A percentile compares a stretch with the other conserved stretches of the same genome.
phyloP scores from a whole-genome alignment of 352 stramenopile species.

The Globisporangium nodosum region DNA sequence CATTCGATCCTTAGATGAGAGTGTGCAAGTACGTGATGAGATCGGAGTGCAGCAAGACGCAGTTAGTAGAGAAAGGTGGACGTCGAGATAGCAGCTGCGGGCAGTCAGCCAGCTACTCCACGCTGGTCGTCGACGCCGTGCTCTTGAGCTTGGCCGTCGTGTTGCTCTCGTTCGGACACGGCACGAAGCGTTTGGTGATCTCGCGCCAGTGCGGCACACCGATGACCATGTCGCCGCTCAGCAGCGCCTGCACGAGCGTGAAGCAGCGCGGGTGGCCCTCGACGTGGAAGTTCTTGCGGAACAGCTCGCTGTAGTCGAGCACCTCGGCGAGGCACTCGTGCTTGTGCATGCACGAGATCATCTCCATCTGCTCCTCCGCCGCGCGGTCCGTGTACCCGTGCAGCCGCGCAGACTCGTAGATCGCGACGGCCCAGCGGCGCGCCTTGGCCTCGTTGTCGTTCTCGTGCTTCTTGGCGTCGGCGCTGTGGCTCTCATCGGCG shows the following conservation, averaged over 20 bases:
- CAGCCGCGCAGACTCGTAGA: conserved; percentile 41
- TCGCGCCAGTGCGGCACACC: conserved; percentile 40
- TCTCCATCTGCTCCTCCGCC: conserved; percentile 44
- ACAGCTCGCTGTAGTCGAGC: conserved; percentile 34
- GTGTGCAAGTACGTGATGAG: no score
- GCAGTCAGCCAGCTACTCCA: not conserved
- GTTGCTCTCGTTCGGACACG: conserved; percentile 14
- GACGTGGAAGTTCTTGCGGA: conserved; percentile 41
- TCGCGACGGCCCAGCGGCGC: conserved; percentile 35
- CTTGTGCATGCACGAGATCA: conserved; percentile 43
- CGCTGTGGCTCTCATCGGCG: not conserved
- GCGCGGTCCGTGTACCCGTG: conserved; percentile 32
- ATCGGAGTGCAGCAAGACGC: no score
- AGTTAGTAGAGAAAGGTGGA: no score
- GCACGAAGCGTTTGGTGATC: conserved; percentile 32
- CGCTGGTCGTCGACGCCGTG: not conserved
- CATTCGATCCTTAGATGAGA: no score
- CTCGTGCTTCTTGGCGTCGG: not conserved
- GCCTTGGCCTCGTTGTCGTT: conserved; percentile 14
- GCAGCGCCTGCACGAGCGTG: conserved; percentile 28
- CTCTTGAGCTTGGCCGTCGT: not conserved
- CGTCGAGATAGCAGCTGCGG: no score
- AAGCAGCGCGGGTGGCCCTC: conserved; percentile 46
- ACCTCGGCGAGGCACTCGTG: conserved; percentile 45
- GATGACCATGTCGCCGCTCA: conserved; percentile 30